Conservation (phyloP, 1,139 yeast genomes). For the Zygosaccharomyces sapae region DNA sequence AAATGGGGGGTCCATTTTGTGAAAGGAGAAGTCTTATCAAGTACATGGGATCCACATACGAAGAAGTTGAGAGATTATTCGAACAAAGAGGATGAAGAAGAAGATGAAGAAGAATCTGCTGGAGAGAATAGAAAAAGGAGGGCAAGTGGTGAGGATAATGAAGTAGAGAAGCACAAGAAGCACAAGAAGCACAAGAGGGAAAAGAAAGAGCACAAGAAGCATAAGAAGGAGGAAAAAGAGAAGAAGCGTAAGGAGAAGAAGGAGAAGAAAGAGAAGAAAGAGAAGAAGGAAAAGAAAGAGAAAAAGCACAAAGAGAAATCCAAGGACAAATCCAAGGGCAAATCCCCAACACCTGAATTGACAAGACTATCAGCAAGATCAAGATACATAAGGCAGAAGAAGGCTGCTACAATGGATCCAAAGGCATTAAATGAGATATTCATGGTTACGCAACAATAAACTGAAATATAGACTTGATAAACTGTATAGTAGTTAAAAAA, state of each 20-base stretch:
- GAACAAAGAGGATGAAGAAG: constrained; percentile 20
- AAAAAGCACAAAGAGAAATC: constrained; percentile 35
- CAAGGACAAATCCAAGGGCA: constrained; percentile 31
- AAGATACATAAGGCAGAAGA: constrained; percentile 79
- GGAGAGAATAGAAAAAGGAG: constrained; percentile 12
- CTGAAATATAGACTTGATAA: background rate
- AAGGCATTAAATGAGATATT: constrained; percentile 87
- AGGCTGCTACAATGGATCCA: constrained; percentile 86
- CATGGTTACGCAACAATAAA: constrained; percentile 58
- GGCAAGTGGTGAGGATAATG: constrained; percentile 22
- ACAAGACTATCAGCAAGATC: constrained; percentile 78
- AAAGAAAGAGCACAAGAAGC: constrained; percentile 36
- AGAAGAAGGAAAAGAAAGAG: constrained; percentile 34
- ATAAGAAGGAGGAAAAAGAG: constrained; percentile 33
- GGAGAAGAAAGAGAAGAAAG: constrained; percentile 31
- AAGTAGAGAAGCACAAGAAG: constrained; percentile 15
- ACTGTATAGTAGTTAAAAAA: background rate
- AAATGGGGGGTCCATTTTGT: constrained; percentile 86
- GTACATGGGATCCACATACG: constrained; percentile 76
- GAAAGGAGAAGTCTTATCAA: constrained; percentile 73
- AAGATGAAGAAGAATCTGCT: constrained; percentile 12
- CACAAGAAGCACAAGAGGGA: constrained; percentile 37
- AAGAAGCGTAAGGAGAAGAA: constrained; percentile 28
- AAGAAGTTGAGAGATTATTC: constrained; percentile 39
- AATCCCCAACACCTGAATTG: constrained; percentile 41